Evolutionary conservation across 2,329 filamentous ascomycete genomes (phyloP), one percentile per base, ranked within the genome.

Genomic region (Claviceps quebecensis): DNA sequence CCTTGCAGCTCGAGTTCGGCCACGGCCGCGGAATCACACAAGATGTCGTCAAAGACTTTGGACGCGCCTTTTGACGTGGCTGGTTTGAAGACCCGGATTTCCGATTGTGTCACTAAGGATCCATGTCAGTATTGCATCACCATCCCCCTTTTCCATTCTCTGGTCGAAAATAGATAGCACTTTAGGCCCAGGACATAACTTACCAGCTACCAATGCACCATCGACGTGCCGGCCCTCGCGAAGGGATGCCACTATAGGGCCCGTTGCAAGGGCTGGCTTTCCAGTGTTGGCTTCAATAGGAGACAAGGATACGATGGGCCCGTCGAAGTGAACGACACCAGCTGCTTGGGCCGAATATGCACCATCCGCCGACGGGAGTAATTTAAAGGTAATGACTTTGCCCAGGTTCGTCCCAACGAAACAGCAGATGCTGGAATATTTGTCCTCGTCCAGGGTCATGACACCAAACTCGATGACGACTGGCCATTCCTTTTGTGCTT

Each of bases 391-490:
- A 6, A 83, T 81, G 17, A 97, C 72, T 59, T 87, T 87, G 41
- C 93, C 93, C 34, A 81, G 67, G 57, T 84, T 90, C 0, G 93
- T 97, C 19, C 93, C 93, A 2, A 94, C 86, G 58, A 97, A 94
- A 57, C 93, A 86, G 53, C 84, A 81, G 52, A 98, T 95, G 61
- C 89, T 96, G 1, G 93, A 97, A 64, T 95, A 98, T 56, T 87
- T 82, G 62, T 97, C 91, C n/a, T 84, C 86, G 44, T 97, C 93
- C 4, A 96, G 70, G 3, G 86, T 94, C 81, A 98, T 84, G 46
- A 95, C 87, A 50, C 87, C 88, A 69, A 97, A 98, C 62, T 96
- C 87, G 29, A 97, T 81, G 34, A 73, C 76, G 0, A 87, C 88
- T 0, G 87, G 81, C 78, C 83, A 94, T 61, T 96, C 90, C 47